Evolutionary conservation across 257 asterid species (phyloP).

Genomic region (Coffea canephora): DNA sequence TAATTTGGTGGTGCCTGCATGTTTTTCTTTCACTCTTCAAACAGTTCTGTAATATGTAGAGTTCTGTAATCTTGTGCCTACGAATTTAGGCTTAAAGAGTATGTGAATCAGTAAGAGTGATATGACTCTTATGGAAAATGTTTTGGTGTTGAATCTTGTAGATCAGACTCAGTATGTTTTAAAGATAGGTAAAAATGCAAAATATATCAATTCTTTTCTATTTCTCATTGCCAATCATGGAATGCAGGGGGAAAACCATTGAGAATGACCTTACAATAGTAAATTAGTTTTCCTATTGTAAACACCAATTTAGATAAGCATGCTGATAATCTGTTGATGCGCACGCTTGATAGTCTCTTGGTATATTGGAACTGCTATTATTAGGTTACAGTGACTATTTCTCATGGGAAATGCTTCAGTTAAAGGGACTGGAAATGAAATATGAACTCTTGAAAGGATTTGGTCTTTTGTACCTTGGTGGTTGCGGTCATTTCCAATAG

Average conservation of each 20-base stretch:
- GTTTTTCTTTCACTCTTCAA: not conserved
- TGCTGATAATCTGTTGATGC: not conserved
- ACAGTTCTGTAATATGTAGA: not conserved
- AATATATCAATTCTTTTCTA: not conserved
- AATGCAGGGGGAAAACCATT: not conserved
- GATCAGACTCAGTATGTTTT: not conserved
- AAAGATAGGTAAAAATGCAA: not conserved
- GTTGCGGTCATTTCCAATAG: not conserved
- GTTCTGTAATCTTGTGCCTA: not conserved
- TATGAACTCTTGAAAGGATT: not conserved
- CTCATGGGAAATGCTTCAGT: not conserved
- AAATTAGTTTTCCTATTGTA: not conserved
- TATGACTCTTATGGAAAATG: not conserved
- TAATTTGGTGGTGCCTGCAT: not conserved
- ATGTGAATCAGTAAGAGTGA: not conserved
- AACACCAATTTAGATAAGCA: not conserved
- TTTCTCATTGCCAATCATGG: not conserved
- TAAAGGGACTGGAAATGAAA: not conserved
- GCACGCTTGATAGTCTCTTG: not conserved
- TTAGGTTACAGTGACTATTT: not conserved
- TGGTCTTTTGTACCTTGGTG: not conserved
- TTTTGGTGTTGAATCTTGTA: not conserved
- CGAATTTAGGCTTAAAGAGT: no score
- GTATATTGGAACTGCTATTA: not conserved
- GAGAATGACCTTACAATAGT: not conserved